Base-by-base conservation (phyloP, 768 basidiomycete species). In the Suillus subluteus region DNA sequence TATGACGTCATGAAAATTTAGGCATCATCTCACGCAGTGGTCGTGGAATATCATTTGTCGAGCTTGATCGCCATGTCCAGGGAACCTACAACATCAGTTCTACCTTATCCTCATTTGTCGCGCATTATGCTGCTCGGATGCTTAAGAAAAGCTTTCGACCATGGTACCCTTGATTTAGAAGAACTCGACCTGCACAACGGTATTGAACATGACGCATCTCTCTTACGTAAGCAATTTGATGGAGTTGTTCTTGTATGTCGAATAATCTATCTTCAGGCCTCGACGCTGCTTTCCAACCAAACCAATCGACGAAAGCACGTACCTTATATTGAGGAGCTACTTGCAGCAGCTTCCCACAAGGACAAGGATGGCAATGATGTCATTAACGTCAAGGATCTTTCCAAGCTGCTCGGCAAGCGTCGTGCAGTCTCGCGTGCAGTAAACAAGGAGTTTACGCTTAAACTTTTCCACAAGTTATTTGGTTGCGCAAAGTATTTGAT, bases 271-370 rank as follows among this genome's bases (percentile, higher is more conserved):
- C 5, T 55, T 55, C 30, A 55, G 54, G 54, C 4, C 54, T 55
- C 2, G 54, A 55, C 30, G 30, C 54, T 32, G 30, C 54, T 32
- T 55, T 55, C 30, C 16, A 55, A 30, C 30, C 54, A 32, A 11
- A 55, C 18, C 54, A 55, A 55, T 55, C 54, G 8, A 55, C 54
- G 2, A 55, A n/a, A 55, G 16, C 54, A 55, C 18, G 30, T 55
- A 55, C 54, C 54, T 18, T 55, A 55, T 30, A 55, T 55, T 30
- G 54, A 55, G 32, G 54, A 55, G 54, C 32, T 55, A 11, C 54
- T 55, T 32, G 9, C 30, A 2, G 30, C 54, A 55, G 30, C 54
- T 55, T 55, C 54, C 30, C 9, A 30, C 9, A 55, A 55, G 54
- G 54, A 55, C 30, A 55, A 55, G 54, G 30, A 55, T 8, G 54